Percentiles rank a stretch among this genome's conserved stretches.
Conservation (phyloP, 2,329 filamentous ascomycete species). For the Paecilomyces dactylethromorphus region DNA sequence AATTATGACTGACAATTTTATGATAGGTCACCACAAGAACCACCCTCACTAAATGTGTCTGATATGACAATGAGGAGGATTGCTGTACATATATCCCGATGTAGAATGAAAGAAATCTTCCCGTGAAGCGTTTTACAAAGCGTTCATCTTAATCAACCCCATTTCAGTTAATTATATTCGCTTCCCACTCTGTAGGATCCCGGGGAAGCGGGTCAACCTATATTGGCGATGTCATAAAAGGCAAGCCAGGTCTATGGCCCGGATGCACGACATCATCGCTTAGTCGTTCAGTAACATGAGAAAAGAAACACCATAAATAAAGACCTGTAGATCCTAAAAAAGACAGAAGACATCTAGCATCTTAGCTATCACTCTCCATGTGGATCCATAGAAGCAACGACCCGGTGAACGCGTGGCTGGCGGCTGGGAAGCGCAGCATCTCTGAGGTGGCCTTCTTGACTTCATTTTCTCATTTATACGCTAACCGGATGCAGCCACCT, state of each 20-base stretch:
- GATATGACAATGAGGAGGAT: conserved; percentile 17
- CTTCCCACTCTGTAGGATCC: neutral
- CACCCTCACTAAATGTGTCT: conserved; percentile 74
- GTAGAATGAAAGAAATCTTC: conserved; percentile 25
- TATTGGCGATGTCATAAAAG: neutral
- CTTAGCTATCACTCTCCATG: neutral
- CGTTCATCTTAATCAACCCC: conserved; percentile 6
- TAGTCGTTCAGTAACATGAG: neutral
- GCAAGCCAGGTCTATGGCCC: neutral
- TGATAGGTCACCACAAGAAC: conserved; percentile 98
- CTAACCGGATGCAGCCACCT: conserved; percentile 38
- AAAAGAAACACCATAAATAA: neutral
- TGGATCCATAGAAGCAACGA: neutral
- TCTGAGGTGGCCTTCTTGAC: conserved; percentile 11
- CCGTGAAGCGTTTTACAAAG: conserved; percentile 15
- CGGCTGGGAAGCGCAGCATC: conserved; percentile 5
- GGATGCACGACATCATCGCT: neutral
- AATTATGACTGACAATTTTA: conserved; percentile 3
- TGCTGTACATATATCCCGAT: conserved; percentile 35
- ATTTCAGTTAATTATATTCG: neutral
- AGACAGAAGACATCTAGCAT: neutral
- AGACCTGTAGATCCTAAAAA: neutral
- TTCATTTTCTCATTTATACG: conserved; percentile 19
- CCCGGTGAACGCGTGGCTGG: neutral
- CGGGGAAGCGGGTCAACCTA: neutral